Percentiles rank a stretch among this genome's conserved stretches.
phyloP scores from a whole-genome alignment of 1,139 yeast species.

The Geotrichum siamense region DNA sequence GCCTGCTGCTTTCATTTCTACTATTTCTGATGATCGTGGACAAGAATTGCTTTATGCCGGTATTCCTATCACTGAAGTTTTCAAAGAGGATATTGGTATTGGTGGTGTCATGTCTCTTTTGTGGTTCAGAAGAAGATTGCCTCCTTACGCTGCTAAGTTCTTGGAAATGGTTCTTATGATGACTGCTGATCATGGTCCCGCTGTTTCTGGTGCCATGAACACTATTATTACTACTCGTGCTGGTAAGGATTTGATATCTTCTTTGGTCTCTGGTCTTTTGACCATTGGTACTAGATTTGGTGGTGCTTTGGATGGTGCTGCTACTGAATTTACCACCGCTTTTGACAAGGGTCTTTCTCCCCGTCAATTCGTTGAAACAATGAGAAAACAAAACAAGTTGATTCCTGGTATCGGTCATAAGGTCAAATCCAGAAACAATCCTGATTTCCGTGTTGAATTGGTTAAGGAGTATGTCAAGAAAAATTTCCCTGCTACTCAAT shows the following conservation, averaged over 20 bases:
- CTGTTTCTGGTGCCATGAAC: conserved; percentile 45
- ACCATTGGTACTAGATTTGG: conserved; percentile 44
- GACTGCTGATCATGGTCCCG: conserved; percentile 46
- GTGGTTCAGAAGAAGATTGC: conserved; percentile 43
- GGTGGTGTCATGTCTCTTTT: conserved; percentile 44
- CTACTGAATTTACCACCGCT: conserved; percentile 41
- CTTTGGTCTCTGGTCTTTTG: conserved; percentile 41
- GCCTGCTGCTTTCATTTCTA: conserved; percentile 44
- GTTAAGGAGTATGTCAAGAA: conserved; percentile 43
- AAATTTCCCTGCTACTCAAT: conserved; percentile 40
- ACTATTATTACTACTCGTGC: conserved; percentile 45
- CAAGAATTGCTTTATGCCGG: conserved; percentile 44
- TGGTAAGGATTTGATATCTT: conserved; percentile 43
- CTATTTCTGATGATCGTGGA: conserved; percentile 44
- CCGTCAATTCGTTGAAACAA: conserved; percentile 41
- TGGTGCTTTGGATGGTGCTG: conserved; percentile 45
- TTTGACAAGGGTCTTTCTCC: conserved; percentile 42
- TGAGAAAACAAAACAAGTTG: conserved; percentile 43
- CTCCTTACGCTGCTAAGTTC: conserved; percentile 41
- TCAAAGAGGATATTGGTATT: conserved; percentile 43
- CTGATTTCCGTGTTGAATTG: conserved; percentile 44
- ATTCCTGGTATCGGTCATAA: conserved; percentile 45
- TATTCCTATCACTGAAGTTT: conserved; percentile 42
- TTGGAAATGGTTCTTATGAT: conserved; percentile 44
- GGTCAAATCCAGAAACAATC: conserved; percentile 44